A percentile compares a stretch with the other conserved stretches of the same genome.
phyloP scores from a whole-genome alignment of 2,329 filamentous ascomycete species.

The Juglanconis oblonga region DNA sequence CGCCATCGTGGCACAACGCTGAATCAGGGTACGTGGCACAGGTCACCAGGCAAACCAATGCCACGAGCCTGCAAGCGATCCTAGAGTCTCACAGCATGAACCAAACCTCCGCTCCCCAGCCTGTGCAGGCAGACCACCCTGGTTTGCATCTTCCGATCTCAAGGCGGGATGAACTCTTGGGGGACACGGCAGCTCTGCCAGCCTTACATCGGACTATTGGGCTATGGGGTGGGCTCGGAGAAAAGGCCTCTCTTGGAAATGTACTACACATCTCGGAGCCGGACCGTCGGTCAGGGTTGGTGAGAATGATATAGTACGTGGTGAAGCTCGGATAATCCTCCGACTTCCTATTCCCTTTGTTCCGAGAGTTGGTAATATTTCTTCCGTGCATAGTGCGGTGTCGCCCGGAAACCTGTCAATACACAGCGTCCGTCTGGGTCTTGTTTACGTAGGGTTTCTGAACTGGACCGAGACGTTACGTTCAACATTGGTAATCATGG shows the following conservation, averaged over 20 bases:
- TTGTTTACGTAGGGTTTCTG: too few relatives aligned
- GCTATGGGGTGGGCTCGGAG: neutral
- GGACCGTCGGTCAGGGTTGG: neutral
- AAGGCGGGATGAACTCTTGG: neutral
- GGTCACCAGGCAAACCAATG: conserved; percentile 12
- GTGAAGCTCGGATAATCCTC: neutral
- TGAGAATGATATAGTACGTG: too few relatives aligned
- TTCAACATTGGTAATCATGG: too few relatives aligned
- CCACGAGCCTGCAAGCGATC: conserved; percentile 18
- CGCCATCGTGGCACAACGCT: conserved; percentile 17
- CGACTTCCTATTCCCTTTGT: neutral
- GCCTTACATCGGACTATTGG: neutral
- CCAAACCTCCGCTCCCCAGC: neutral
- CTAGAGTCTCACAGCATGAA: conserved; percentile 11
- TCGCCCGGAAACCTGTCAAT: too few relatives aligned
- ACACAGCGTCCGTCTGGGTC: too few relatives aligned
- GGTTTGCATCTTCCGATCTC: neutral
- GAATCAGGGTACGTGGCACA: conserved; percentile 7
- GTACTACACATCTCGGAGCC: neutral
- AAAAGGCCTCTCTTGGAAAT: neutral
- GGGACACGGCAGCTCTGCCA: neutral
- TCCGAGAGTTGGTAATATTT: too few relatives aligned
- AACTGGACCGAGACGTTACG: too few relatives aligned
- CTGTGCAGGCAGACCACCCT: neutral
- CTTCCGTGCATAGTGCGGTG: too few relatives aligned